Evolutionary conservation across 2,329 filamentous ascomycete genomes (phyloP).

Genomic region (Cladophialophora exuberans): DNA sequence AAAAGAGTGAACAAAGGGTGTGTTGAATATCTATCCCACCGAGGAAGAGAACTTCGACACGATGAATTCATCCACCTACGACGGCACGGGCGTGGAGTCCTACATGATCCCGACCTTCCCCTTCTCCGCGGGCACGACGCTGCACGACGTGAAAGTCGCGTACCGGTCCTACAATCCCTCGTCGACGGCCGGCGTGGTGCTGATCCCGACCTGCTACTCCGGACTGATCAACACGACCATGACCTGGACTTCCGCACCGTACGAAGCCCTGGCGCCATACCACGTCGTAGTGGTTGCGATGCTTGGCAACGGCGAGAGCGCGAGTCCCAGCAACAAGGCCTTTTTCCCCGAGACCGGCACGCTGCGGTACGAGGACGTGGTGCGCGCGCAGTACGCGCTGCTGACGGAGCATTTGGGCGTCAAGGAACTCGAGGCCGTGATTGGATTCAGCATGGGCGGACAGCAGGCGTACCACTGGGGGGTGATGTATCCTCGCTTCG

Average conservation of each 20-base stretch:
- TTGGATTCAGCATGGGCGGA: conserved; percentile 57
- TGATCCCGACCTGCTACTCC: conserved; percentile 60
- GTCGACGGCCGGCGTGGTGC: conserved; percentile 42
- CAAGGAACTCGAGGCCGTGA: conserved; percentile 43
- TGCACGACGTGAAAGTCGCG: conserved; percentile 41
- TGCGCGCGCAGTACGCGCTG: conserved; percentile 47
- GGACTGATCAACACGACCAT: conserved; percentile 55
- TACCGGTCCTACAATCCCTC: conserved; percentile 49
- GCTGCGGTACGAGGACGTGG: conserved; percentile 49
- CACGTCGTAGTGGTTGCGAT: conserved; percentile 53
- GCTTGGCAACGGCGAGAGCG: conserved; percentile 54
- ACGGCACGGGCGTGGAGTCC: conserved; percentile 38
- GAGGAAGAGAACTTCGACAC: neutral
- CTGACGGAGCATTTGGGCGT: conserved; percentile 43
- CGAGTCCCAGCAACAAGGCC: conserved; percentile 50
- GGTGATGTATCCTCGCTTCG: conserved; percentile 48
- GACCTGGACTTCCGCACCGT: conserved; percentile 45
- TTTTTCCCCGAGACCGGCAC: conserved; percentile 41
- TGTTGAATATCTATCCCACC: neutral
- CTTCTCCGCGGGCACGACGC: conserved; percentile 42
- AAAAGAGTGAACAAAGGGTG: too few relatives aligned
- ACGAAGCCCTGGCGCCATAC: conserved; percentile 44
- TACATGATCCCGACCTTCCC: conserved; percentile 43
- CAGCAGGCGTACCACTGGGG: conserved; percentile 55
- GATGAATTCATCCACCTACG: conserved; percentile 24